Base-by-base conservation (phyloP, 2,329 filamentous ascomycete genomes). In the Aspergillus amoenus region DNA sequence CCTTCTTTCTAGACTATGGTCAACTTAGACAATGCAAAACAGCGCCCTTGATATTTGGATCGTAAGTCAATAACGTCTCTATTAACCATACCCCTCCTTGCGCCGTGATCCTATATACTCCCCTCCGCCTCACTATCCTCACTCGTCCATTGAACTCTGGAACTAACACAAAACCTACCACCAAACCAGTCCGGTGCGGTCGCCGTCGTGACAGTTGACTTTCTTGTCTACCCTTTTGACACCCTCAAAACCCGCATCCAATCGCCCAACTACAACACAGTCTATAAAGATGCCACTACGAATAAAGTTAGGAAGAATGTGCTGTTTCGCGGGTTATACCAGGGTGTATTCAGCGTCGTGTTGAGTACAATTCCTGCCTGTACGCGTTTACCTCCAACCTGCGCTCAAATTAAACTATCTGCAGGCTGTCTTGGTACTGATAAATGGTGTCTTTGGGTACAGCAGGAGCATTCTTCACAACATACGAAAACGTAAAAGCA, bases 391-490 rank as follows among this genome's bases (percentile, higher is more conserved):
- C 24, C 18, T 51, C n/a, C 17, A 24, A 32, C 41, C 13, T 24
- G 8, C 9, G 27, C 27, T 30, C 27, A 8, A 11, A 11, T 30
- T 30, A 11, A 4, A 30, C 11, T 40, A 5, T 21, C 13, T 18
- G 2, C 17, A 7, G 22, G 24, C 2, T 4, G 13, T 9, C 17
- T 11, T 24, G 3, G n/a, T 34, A 45, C 13, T 45, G n/a, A 9
- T 18, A 24, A 18, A 37, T 17, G 6, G 12, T 13, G 3, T 15
- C 21, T 4, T 21, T 21, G 21, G 13, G 12, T 39, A 56, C 32
- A 89, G 89, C 91, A 51, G 91, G 91, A 58, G 82, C 91, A 11
- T 96, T 96, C 79, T 96, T 96, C 75, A 92, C 89, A 2, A 93
- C 90, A 1, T 96, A 96, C 73, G 92, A 96, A 76, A 85, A 82